Percentiles rank a stretch among this genome's conserved stretches.
Evolutionary conservation across 768 basidiomycete genomes (phyloP).

Genomic region (Tulasnella sp.): DNA sequence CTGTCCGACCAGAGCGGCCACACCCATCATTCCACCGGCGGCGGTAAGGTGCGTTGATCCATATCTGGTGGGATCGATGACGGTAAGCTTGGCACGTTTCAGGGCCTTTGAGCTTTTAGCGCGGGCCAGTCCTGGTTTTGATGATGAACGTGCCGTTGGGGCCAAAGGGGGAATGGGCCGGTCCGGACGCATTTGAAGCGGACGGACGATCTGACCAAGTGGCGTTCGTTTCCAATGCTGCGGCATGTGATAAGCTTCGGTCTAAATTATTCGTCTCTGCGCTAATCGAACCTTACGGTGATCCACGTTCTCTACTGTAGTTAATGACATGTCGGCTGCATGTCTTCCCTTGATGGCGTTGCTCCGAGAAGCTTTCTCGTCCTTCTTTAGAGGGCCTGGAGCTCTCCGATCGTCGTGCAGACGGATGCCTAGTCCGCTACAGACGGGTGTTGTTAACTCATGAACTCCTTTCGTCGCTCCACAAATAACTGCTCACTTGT

Average conservation of each 20-base stretch:
- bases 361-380: constrained; percentile 36
- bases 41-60: constrained; percentile 61
- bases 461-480: neutral
- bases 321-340: constrained; percentile 60
- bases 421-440: neutral
- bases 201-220: constrained; percentile 59
- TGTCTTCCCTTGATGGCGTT: constrained; percentile 33
- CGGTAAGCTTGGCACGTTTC: constrained; percentile 53
- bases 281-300: constrained; percentile 36
- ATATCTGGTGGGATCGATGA: constrained; percentile 70
- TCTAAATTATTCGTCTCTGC: neutral
- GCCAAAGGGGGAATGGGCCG: constrained; percentile 48
- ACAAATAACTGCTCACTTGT: constrained; percentile 45
- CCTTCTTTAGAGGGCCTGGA: constrained; percentile 28
- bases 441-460: neutral
- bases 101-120: constrained; percentile 47
- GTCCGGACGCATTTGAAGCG: constrained; percentile 65
- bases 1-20: neutral
- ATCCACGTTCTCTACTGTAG: constrained; percentile 55
- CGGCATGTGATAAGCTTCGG: neutral
- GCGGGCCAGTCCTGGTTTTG: constrained; percentile 4
- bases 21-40: neutral
- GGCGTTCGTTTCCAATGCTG: constrained; percentile 67
- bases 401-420: constrained; percentile 30
- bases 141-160: constrained; percentile 20